Percentiles rank a stretch among this genome's conserved stretches.
These are phyloP conservation scores for Allantophomopsis cytisporea DNA, from an alignment of 2,329 filamentous ascomycete genomes.

Conservation along the genomic window DNA sequence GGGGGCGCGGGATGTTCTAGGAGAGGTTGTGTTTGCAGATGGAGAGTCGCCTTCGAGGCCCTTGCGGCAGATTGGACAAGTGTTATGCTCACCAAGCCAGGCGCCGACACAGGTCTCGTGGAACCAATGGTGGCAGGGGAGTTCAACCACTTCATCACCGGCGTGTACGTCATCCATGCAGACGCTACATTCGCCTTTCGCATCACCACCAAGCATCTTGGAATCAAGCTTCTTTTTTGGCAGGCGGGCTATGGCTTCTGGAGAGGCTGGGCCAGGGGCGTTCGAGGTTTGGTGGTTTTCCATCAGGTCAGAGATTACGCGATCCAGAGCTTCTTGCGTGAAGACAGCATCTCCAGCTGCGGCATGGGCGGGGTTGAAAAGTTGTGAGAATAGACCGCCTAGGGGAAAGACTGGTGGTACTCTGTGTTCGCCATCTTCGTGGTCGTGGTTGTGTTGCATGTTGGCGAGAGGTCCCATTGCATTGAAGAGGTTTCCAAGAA, in stretches of 20 bases:
- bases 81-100: constrained; percentile 86
- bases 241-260: constrained; percentile 59
- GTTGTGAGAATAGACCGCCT: constrained; percentile 33
- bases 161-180: constrained; percentile 77
- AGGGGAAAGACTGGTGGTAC: constrained; percentile 18
- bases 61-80: constrained; percentile 69
- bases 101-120: constrained; percentile 69
- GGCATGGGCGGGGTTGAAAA: constrained; percentile 38
- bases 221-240: constrained; percentile 57
- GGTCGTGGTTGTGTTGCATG: constrained; percentile 5
- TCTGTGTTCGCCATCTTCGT: constrained; percentile 8
- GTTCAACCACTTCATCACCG: constrained; percentile 58
- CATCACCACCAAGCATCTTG: constrained; percentile 50
- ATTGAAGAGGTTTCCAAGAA: constrained; percentile 14
- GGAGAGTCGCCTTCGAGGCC: constrained; percentile 12
- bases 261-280: constrained; percentile 69
- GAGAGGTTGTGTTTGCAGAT: neutral
- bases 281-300: constrained; percentile 66
- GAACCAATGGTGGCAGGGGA: constrained; percentile 93
- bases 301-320: constrained; percentile 79
- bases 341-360: constrained; percentile 72
- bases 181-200: constrained; percentile 78
- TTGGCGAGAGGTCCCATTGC: constrained; percentile 8
- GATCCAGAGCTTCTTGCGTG: constrained; percentile 79
- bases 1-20: neutral